Evolutionary conservation across 306 rosid genomes (phyloP).

Genomic region (Casuarina equisetifolia): DNA sequence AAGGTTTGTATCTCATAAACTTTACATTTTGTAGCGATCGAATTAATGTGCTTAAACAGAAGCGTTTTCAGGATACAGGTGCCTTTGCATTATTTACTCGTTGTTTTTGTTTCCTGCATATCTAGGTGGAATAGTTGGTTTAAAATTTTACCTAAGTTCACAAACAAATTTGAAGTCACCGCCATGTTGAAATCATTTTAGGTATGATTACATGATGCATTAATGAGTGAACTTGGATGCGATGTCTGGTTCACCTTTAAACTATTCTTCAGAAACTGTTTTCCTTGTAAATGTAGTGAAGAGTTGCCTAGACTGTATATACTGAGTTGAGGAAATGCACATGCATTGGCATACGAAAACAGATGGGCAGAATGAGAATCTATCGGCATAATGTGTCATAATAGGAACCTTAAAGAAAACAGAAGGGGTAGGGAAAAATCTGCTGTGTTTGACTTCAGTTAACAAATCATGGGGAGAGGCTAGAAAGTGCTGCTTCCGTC

Average conservation of each 20-base stretch:
- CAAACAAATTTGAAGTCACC: not conserved
- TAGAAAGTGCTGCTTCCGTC: not conserved
- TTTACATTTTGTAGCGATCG: not conserved
- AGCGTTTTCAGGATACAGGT: not conserved
- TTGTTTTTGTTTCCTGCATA: not conserved
- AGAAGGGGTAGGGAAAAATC: not conserved
- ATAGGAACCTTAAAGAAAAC: not conserved
- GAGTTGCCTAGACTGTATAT: not conserved
- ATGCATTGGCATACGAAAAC: not conserved
- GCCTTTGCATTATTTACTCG: not conserved
- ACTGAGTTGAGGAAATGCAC: not conserved
- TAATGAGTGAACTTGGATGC: not conserved
- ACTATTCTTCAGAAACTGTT: not conserved
- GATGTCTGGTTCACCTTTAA: not conserved
- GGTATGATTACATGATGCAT: not conserved
- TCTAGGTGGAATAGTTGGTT: not conserved
- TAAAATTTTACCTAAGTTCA: not conserved
- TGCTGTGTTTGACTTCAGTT: too few species aligned
- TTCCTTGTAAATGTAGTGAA: not conserved
- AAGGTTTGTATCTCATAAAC: constrained; percentile 1
- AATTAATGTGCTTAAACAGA: not conserved
- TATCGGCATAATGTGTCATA: not conserved
- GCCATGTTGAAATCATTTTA: not conserved
- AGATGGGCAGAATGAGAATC: not conserved
- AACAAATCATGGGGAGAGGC: not conserved